phyloP scores from a whole-genome alignment of 2,329 filamentous ascomycete genomes.

The Aspergillus japonicus region DNA sequence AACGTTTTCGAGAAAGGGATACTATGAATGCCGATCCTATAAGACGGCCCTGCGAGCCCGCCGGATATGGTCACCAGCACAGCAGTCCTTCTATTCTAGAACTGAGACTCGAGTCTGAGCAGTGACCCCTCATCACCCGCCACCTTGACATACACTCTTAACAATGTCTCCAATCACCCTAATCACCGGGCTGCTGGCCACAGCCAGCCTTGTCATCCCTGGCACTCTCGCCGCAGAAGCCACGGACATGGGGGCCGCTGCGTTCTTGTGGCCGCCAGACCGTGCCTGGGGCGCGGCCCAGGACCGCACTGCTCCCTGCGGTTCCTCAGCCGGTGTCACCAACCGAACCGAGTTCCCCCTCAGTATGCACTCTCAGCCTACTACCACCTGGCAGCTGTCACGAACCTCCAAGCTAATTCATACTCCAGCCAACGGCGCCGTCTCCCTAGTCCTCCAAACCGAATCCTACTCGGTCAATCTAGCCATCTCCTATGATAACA shows the following conservation, averaged over 20 bases:
- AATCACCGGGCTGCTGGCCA: neutral
- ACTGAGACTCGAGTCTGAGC: neutral
- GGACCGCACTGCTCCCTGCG: constrained; percentile 60
- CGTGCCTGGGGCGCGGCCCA: constrained; percentile 54
- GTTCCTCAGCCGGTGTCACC: constrained; percentile 48
- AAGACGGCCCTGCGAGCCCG: neutral
- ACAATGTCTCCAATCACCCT: constrained; percentile 14
- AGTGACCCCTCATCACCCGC: neutral
- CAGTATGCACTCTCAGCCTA: constrained; percentile 34
- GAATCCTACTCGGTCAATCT: constrained; percentile 57
- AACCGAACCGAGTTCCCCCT: constrained; percentile 60
- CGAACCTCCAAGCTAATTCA: neutral
- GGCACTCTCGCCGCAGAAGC: constrained; percentile 17
- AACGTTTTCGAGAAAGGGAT: neutral
- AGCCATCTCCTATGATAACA: constrained; percentile 53
- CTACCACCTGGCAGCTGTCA: neutral
- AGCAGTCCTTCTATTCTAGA: neutral
- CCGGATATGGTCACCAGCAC: neutral
- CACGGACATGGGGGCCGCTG: constrained; percentile 55
- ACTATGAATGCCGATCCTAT: neutral
- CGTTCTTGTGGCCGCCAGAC: constrained; percentile 62
- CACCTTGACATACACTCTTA: neutral
- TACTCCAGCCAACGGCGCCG: constrained; percentile 51
- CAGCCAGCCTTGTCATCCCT: neutral
- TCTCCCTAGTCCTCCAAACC: constrained; percentile 58